These are phyloP conservation scores for Aspergillus neoniger DNA, from an alignment of 2,329 filamentous ascomycete genomes.

Conservation along the genomic window DNA sequence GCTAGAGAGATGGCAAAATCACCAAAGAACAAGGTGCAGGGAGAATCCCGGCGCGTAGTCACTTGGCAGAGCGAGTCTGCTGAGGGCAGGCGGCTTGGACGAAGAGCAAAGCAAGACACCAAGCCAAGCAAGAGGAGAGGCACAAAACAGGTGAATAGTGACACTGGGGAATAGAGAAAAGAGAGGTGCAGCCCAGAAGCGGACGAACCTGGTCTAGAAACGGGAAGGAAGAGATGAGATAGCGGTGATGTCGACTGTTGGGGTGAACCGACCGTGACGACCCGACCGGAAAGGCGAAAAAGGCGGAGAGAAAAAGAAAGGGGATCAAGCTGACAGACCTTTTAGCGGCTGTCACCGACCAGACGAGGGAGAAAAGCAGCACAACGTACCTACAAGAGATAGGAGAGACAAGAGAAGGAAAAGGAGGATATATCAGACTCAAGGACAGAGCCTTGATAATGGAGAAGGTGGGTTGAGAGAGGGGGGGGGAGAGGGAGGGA, in stretches of 20 bases:
- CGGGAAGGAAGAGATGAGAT: conserved; percentile 18
- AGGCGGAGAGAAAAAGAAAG: conserved; percentile 25
- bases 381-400: conserved; percentile 11
- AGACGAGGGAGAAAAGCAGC: conserved; percentile 4
- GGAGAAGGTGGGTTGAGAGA: conserved; percentile 18
- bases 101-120: background rate
- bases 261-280: conserved; percentile 18
- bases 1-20: background rate
- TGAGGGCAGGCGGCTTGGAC: background rate
- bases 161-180: background rate
- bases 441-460: conserved; percentile 26
- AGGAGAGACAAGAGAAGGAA: conserved; percentile 11
- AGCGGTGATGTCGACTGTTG: conserved; percentile 27
- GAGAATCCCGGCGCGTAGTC: background rate
- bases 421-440: conserved; percentile 13
- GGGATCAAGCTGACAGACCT: conserved; percentile 22
- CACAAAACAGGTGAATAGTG: background rate
- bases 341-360: conserved; percentile 11
- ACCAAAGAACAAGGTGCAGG: background rate
- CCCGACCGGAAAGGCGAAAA: conserved; percentile 24
- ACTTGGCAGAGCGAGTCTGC: background rate
- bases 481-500: conserved; percentile 19
- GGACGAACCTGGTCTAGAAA: conserved; percentile 19
- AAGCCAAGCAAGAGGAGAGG: conserved; percentile 4
- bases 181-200: conserved; percentile 1